Conservation (phyloP, 768 basidiomycete species). For the Pleurotus ostreatus region DNA sequence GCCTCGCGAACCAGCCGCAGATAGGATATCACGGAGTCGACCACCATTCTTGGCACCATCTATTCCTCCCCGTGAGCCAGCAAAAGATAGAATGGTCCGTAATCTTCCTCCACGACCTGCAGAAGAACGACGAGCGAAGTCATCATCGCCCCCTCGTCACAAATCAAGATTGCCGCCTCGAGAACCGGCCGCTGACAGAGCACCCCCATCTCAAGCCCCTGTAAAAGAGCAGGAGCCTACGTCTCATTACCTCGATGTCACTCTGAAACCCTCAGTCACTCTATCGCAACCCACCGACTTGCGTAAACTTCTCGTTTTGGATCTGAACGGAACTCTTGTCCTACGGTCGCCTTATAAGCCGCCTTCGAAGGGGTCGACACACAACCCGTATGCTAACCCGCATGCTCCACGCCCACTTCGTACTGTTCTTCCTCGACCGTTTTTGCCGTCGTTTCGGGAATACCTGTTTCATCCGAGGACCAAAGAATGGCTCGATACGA, state of each 20-base stretch:
- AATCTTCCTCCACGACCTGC: no score
- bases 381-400: constrained; percentile 17
- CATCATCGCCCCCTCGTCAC: no score
- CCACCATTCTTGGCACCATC: no score
- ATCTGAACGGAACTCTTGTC: constrained; percentile 74
- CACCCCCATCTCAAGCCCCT: no score
- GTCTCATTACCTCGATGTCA: constrained; percentile 5
- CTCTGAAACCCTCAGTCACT: constrained; percentile 23
- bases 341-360: constrained; percentile 44
- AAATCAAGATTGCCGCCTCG: no score
- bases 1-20: no score
- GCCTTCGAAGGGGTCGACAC: constrained; percentile 9
- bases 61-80: no score
- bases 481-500: constrained; percentile 70
- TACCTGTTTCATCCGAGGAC: constrained; percentile 64
- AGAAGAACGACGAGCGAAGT: no score
- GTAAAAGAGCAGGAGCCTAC: no score
- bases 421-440: constrained; percentile 57
- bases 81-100: no score
- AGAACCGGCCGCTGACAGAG: no score
- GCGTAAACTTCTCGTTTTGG: constrained; percentile 70
- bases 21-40: no score
- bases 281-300: constrained; percentile 20
- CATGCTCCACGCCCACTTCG: constrained; percentile 26
- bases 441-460: constrained; percentile 52